Evolutionary conservation across 1,139 yeast genomes (phyloP), one percentile per base, ranked within the genome.

Genomic region (Hyphopichia pseudoburtonii): DNA sequence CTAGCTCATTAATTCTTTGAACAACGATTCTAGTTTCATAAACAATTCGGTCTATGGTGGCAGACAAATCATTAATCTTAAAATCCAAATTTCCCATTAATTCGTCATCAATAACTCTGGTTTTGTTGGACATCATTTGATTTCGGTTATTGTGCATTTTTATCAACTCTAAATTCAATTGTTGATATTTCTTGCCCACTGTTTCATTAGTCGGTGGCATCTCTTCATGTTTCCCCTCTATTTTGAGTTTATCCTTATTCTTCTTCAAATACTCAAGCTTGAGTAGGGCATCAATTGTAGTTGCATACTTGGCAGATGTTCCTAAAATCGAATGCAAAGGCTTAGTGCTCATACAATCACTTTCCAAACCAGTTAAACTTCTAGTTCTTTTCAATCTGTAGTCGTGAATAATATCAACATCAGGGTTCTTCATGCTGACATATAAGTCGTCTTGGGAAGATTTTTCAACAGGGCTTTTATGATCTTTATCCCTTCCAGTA

Each of bases 1-100:
- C 95, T 18, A 89, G 82, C 53, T 92, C 97, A 39, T 81, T 78
- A 39, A 90, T 76, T 49, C 92, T 79, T 38, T 82, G 80, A 29
- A 75, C 75, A 17, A 92, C 70, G 35, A 87, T 73, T 39, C 95
- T 65, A 18, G 88, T 73, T 53, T 92, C 96, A 56, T 90, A 92
- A 38, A 81, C 76, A 40, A 92, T 66, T 44, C 95, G 70, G 17
- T 95, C 92, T 24, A 86, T 79, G 30, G 84, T 68, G 2, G 86
- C 79, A 26, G 80, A 80, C 32, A 88, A 70, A 41, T 85, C 90
- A 28, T 67, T 65, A 44, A 85, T 64, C 44, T 78, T 83, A 32
- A 61, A 64, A 34, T 71, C 63, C 32, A 83, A 56, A 45, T 58
- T 55, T 10, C 52, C 56, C 5, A 57, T 50, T 18, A 66, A 48